Conservation (phyloP, 805 yeast genomes). For the Metschnikowia aberdeeniae region DNA sequence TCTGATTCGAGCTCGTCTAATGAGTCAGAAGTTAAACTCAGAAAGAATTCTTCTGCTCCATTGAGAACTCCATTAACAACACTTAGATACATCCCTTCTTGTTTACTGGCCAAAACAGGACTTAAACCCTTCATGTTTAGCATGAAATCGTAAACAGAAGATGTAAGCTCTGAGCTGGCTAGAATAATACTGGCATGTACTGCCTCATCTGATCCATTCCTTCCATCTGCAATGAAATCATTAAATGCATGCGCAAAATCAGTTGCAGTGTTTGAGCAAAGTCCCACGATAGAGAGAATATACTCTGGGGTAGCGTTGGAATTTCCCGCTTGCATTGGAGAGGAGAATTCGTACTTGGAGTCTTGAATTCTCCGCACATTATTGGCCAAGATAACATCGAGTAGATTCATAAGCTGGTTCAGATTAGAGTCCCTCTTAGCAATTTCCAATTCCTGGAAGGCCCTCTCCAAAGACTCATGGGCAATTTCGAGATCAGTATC, state of each 20-base stretch:
- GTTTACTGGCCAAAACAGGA: slow-evolving; percentile 48
- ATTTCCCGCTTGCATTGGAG: slow-evolving; percentile 82
- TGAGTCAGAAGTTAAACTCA: slow-evolving; percentile 50
- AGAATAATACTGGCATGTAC: slow-evolving; percentile 62
- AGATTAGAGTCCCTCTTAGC: slow-evolving; percentile 46
- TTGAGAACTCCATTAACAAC: slow-evolving; percentile 56
- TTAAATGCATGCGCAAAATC: slow-evolving; percentile 79
- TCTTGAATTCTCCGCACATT: slow-evolving; percentile 74
- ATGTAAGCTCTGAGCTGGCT: slow-evolving; percentile 58
- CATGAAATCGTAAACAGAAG: slow-evolving; percentile 58
- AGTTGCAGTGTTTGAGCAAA: slow-evolving; percentile 65
- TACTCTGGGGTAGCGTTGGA: slow-evolving; percentile 70
- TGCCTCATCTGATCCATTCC: slow-evolving; percentile 40
- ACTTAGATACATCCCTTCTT: slow-evolving; percentile 48
- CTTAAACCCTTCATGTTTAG: slow-evolving; percentile 67
- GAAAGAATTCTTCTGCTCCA: slow-evolving; percentile 59
- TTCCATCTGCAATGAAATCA: slow-evolving; percentile 72
- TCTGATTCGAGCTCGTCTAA: slow-evolving; percentile 52
- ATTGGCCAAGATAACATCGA: slow-evolving; percentile 68
- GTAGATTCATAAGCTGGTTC: slow-evolving; percentile 46
- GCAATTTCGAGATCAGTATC: slow-evolving; percentile 77
- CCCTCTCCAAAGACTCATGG: slow-evolving; percentile 74
- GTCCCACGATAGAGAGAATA: slow-evolving; percentile 64
- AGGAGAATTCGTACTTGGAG: slow-evolving; percentile 60
- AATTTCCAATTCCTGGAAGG: slow-evolving; percentile 55